Evolutionary conservation across 257 asterid species (phyloP).

Genomic region (Penstemon davidsonii): DNA sequence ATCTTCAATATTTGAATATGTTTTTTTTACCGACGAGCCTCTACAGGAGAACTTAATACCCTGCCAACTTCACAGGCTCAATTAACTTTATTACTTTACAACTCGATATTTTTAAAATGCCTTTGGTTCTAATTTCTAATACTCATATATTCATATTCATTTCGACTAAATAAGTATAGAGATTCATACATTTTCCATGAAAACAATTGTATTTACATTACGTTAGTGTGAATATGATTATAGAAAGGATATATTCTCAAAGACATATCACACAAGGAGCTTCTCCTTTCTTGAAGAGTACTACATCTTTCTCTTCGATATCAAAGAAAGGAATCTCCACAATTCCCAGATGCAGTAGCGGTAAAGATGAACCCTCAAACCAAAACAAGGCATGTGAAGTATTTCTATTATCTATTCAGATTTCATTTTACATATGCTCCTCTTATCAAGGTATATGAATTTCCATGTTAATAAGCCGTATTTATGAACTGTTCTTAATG

Average conservation of each 20-base stretch:
- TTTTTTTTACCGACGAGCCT: not conserved
- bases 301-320: conserved; percentile 31
- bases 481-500: conserved; percentile 28
- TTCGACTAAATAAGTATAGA: not conserved
- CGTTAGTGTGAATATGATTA: conserved; percentile 18
- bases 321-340: conserved; percentile 38
- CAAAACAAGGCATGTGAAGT: conserved; percentile 49
- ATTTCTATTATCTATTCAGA: not conserved
- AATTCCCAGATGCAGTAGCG: conserved; percentile 54
- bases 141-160: not conserved
- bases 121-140: not conserved
- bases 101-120: not conserved
- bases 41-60: too few species aligned
- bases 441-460: conserved; percentile 13
- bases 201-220: too few species aligned
- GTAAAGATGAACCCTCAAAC: conserved; percentile 50
- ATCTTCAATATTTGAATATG: not conserved
- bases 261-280: conserved; percentile 26
- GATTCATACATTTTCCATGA: too few species aligned
- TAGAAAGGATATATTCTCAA: conserved; percentile 45
- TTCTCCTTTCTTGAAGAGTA: conserved; percentile 36
- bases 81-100: too few species aligned
- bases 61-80: too few species aligned
- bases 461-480: conserved; percentile 3
- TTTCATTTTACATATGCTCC: conserved; percentile 17